phyloP scores from a whole-genome alignment of 2,329 filamentous ascomycete species.

The Cladorrhinum sp. region DNA sequence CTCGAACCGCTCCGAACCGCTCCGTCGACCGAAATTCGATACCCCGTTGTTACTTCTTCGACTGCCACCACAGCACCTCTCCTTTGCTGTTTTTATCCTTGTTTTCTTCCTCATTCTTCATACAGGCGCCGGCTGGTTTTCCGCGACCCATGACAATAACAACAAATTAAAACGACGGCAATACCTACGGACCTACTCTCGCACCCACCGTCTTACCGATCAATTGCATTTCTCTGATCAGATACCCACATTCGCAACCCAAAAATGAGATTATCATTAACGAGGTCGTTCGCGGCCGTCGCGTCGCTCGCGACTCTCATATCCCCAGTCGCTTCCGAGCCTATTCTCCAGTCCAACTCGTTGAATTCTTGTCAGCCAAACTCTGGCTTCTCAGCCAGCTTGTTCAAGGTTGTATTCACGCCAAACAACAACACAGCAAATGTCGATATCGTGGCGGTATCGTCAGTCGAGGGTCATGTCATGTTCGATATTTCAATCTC shows the following conservation, averaged over 20 bases:
- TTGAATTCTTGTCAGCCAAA: constrained; percentile 81
- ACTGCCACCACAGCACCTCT: constrained; percentile 2
- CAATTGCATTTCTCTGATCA: not conserved
- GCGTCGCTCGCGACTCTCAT: constrained; percentile 43
- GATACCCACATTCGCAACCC: constrained; percentile 4
- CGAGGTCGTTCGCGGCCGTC: constrained; percentile 45
- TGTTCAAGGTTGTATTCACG: constrained; percentile 82
- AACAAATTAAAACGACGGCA: not conserved
- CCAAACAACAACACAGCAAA: constrained; percentile 69
- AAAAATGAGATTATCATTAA: constrained; percentile 48
- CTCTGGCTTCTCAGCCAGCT: constrained; percentile 80
- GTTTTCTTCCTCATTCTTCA: not conserved
- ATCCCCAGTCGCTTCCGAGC: constrained; percentile 49
- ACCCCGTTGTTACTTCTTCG: constrained; percentile 3
- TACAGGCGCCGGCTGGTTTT: not conserved
- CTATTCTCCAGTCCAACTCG: constrained; percentile 73
- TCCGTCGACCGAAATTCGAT: not conserved
- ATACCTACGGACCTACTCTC: too few species aligned
- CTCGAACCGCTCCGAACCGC: not conserved
- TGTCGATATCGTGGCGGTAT: constrained; percentile 76
- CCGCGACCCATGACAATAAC: not conserved
- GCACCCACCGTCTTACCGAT: not conserved
- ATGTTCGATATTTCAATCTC: constrained; percentile 71
- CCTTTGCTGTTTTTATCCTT: constrained; percentile 6
- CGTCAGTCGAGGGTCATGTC: constrained; percentile 78